Percentiles rank a stretch among this genome's conserved stretches.
phyloP scores from a whole-genome alignment of 306 rosid species.

The Vigna radiata region DNA sequence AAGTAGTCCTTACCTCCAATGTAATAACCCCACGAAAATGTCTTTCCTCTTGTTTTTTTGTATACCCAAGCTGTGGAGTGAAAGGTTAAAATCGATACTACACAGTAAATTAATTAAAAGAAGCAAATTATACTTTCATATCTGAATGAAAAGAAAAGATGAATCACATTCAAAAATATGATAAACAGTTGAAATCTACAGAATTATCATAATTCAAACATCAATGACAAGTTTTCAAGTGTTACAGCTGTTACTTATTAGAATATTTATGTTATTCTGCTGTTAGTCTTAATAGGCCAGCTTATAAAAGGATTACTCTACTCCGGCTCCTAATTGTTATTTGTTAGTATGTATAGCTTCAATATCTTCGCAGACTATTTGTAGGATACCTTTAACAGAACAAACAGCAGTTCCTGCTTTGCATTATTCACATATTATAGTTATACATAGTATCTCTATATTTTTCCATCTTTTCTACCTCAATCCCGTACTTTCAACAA shows the following conservation, averaged over 20 bases:
- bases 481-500: neutral
- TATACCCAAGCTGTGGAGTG: conserved; percentile 89
- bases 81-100: conserved; percentile 40
- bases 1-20: conserved; percentile 72
- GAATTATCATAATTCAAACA: conserved; percentile 15
- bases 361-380: neutral
- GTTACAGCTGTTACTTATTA: neutral
- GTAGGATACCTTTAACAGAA: neutral
- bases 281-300: neutral
- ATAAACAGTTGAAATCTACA: neutral
- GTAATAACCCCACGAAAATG: conserved; percentile 92
- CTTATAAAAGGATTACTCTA: conserved; percentile 12
- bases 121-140: neutral
- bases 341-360: neutral
- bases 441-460: conserved; percentile 2
- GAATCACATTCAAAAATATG: neutral
- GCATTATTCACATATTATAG: neutral
- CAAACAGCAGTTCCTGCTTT: neutral
- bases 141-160: conserved; percentile 11
- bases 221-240: neutral
- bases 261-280: neutral
- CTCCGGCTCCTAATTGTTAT: neutral
- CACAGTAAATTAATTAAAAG: conserved; percentile 31
- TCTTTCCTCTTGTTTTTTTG: conserved; percentile 92
- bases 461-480: conserved; percentile 4